These are phyloP conservation scores for Boechera stricta DNA, from an alignment of 345 rosid genomes.

Conservation along the genomic window DNA sequence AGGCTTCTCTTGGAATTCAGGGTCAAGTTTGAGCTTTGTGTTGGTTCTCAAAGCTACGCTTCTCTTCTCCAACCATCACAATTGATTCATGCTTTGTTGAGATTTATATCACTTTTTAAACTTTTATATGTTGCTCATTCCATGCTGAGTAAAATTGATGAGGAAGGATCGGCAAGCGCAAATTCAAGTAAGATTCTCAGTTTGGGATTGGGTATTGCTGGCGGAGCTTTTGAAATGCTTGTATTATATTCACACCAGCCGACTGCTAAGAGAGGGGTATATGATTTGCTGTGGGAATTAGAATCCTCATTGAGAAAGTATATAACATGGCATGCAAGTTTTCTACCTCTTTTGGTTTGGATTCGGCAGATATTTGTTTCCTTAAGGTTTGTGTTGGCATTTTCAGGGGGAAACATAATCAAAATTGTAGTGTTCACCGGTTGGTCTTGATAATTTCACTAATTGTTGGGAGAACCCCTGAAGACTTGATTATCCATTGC, in stretches of 20 bases:
- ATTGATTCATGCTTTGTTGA: constrained; percentile 59
- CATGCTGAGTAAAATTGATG: constrained; percentile 57
- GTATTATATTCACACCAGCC: constrained; percentile 60
- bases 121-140: constrained; percentile 65
- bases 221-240: constrained; percentile 69
- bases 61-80: constrained; percentile 62
- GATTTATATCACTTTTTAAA: constrained; percentile 70
- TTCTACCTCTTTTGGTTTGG: constrained; percentile 54
- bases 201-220: constrained; percentile 68
- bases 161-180: constrained; percentile 37
- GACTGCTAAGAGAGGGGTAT: constrained; percentile 46
- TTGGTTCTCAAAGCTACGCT: constrained; percentile 48
- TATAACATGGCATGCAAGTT: constrained; percentile 61
- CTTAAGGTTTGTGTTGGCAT: constrained; percentile 61
- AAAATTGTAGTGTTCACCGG: constrained; percentile 57
- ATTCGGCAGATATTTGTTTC: constrained; percentile 66
- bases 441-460: constrained; percentile 58
- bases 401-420: constrained; percentile 48
- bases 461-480: constrained; percentile 62
- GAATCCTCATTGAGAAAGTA: constrained; percentile 64
- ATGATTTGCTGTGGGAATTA: constrained; percentile 62
- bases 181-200: constrained; percentile 47
- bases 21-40: constrained; percentile 57
- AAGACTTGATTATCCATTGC: constrained; percentile 67
- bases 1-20: constrained; percentile 53